Evolutionary conservation across 768 basidiomycete genomes (phyloP), one percentile per base, ranked within the genome.

Genomic region (Amanita inopinata): DNA sequence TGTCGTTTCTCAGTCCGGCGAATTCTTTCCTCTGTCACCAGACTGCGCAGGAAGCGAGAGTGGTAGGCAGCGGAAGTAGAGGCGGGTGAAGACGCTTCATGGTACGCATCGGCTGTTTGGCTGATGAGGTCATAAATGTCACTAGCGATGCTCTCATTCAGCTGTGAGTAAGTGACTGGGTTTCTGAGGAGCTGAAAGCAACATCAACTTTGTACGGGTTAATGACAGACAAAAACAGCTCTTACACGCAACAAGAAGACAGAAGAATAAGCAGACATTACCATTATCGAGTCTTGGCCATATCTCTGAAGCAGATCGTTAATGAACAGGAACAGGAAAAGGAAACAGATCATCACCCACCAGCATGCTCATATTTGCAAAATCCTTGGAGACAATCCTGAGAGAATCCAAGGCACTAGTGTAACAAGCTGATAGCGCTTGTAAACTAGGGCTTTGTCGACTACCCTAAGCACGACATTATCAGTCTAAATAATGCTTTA

Each of bases 241-340:
- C 60, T 40, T 55, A 83, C 88, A 70, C 72, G 80, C 50, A 90
- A 64, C 49, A 91, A 62, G 55, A 87, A 82, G 27, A 90, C 77
- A 14, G 87, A 86, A 35, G 83, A 77, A 53, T 90, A 90, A 18
- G 85, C 88, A 14, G 83, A 83, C 87, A 90, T 90, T 34, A 83
- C 75, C 5, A 82, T 80, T 47, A 87, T 76, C 3, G 83, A 81
- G 56, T 90, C 87, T 64, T 90, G 88, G 5, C 82, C 75, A 51
- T 90, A 91, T 33, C 81, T 80, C 86, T 89, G 56, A 45, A 47
- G 11, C 31, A 47, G 25, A 39, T 35, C 20, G 31, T 53, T 25
- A 52, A 49, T 36, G 15, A 30, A 5, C 28, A 37, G 30, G 38
- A 42, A 35, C n/a, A 17, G 43, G 23, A 7, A 15, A 37, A 19